Percentiles rank a stretch among this genome's conserved stretches.
Conservation (phyloP, 2,329 filamentous ascomycete genomes). For the Trichophyton rubrum region DNA sequence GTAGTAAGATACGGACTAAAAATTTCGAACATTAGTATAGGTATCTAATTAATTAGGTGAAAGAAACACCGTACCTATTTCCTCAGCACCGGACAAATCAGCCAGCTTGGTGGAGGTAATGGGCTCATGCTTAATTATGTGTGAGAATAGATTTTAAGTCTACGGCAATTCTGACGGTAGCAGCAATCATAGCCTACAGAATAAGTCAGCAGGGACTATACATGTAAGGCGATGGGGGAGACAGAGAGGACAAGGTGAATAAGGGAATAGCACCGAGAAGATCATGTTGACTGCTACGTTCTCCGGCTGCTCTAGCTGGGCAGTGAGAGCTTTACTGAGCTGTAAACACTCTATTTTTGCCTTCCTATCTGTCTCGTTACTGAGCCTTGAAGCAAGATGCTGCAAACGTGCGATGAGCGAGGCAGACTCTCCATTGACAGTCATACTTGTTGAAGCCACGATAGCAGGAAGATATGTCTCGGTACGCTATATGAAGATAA, state of each 20-base stretch:
- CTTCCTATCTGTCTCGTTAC: not conserved
- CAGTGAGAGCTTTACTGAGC: not conserved
- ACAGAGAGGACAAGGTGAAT: not conserved
- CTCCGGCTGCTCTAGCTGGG: conserved; percentile 4
- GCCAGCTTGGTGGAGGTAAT: conserved; percentile 1
- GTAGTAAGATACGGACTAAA: conserved; percentile 2
- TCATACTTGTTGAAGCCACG: not conserved
- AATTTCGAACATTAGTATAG: not conserved
- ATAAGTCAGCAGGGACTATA: not conserved
- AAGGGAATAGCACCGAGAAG: conserved; percentile 2
- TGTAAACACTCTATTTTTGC: not conserved
- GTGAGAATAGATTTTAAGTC: conserved; percentile 2
- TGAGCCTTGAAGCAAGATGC: not conserved
- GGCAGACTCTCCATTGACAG: not conserved
- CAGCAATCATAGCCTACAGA: conserved; percentile 2
- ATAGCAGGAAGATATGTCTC: not conserved
- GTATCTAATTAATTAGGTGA: too few relatives aligned
- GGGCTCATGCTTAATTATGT: conserved; percentile 4
- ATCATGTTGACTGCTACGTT: conserved; percentile 2
- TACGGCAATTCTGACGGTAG: conserved; percentile 6
- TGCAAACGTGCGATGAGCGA: not conserved
- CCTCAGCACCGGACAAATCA: conserved; percentile 5
- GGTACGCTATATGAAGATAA: not conserved
- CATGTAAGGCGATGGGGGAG: not conserved
- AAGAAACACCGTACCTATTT: not conserved